phyloP scores from a whole-genome alignment of 2,329 filamentous ascomycete species.

The Curvularia spicifera region DNA sequence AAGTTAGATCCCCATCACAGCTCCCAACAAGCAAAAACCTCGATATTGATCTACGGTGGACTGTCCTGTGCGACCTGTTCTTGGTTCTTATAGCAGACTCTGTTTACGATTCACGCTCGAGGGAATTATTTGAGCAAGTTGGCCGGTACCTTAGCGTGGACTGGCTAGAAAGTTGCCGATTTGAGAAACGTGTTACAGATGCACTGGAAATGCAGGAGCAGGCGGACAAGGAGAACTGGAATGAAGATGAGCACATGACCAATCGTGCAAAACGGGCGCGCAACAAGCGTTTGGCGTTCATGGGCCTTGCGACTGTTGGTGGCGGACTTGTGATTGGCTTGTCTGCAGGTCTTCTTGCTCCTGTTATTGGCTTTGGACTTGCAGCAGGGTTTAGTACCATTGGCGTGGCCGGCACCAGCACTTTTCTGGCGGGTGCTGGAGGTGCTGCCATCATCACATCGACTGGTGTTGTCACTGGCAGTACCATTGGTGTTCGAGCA shows the following conservation, averaged over 20 bases:
- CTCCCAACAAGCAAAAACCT: conserved; percentile 82
- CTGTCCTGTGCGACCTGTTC: conserved; percentile 93
- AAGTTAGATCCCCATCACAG: conserved; percentile 82
- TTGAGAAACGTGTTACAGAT: conserved; percentile 96
- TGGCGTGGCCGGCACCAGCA: conserved; percentile 84
- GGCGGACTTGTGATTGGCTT: conserved; percentile 94
- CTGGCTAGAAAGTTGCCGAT: conserved; percentile 93
- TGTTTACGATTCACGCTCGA: conserved; percentile 86
- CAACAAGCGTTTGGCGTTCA: conserved; percentile 86
- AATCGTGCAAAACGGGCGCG: conserved; percentile 78
- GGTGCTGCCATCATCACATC: conserved; percentile 95
- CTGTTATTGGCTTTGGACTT: conserved; percentile 90
- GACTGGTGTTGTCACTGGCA: conserved; percentile 81
- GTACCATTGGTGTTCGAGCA: conserved; percentile 83
- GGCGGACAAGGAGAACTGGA: conserved; percentile 95
- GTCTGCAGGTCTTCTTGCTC: conserved; percentile 88
- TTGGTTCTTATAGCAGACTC: conserved; percentile 96
- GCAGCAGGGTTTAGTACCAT: conserved; percentile 96
- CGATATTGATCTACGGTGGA: conserved; percentile 97
- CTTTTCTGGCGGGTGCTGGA: conserved; percentile 88
- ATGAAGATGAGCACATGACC: conserved; percentile 94
- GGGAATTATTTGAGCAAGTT: conserved; percentile 81
- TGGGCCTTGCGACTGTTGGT: conserved; percentile 95
- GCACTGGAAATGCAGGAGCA: conserved; percentile 97
- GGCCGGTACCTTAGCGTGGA: conserved; percentile 79